These are phyloP conservation scores for Pseudonitzschia multiseries DNA, from an alignment of 108 stramenopile genomes.

Conservation along the genomic window DNA sequence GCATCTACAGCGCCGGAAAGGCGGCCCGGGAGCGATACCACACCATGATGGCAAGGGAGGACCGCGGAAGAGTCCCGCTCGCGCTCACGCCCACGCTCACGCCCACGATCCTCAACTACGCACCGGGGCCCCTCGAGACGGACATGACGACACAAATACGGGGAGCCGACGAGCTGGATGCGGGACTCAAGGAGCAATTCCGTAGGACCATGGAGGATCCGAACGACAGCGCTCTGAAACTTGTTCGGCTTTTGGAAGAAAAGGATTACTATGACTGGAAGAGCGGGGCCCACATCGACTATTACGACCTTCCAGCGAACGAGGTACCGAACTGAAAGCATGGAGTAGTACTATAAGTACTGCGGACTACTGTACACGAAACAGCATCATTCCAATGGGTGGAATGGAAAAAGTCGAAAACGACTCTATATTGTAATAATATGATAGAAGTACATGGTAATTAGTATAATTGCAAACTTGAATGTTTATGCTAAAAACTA, in stretches of 20 bases:
- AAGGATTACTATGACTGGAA: slow-evolving; percentile 38
- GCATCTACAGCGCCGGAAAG: slow-evolving; percentile 73
- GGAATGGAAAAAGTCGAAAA: background rate
- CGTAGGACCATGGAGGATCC: slow-evolving; percentile 41
- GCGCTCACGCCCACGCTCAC: background rate
- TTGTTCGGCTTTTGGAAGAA: slow-evolving; percentile 48
- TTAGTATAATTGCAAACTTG: no score
- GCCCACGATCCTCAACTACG: slow-evolving; percentile 71
- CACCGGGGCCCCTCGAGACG: slow-evolving; percentile 79
- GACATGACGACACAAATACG: slow-evolving; percentile 62
- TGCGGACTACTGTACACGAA: no score
- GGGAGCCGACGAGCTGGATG: slow-evolving; percentile 42
- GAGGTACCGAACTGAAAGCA: background rate
- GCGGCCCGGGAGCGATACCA: slow-evolving; percentile 80
- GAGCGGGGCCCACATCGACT: slow-evolving; percentile 77
- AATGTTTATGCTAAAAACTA: no score
- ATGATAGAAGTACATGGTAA: no score
- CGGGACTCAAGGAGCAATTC: slow-evolving; percentile 40
- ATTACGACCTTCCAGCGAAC: slow-evolving; percentile 53
- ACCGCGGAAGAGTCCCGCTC: no score
- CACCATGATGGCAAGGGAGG: slow-evolving; percentile 59
- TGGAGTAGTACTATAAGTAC: no score
- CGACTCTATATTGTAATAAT: background rate
- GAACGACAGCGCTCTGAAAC: slow-evolving; percentile 56
- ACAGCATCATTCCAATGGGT: no score